Evolutionary conservation across 768 basidiomycete genomes (phyloP).

Genomic region (Suillus decipiens): DNA sequence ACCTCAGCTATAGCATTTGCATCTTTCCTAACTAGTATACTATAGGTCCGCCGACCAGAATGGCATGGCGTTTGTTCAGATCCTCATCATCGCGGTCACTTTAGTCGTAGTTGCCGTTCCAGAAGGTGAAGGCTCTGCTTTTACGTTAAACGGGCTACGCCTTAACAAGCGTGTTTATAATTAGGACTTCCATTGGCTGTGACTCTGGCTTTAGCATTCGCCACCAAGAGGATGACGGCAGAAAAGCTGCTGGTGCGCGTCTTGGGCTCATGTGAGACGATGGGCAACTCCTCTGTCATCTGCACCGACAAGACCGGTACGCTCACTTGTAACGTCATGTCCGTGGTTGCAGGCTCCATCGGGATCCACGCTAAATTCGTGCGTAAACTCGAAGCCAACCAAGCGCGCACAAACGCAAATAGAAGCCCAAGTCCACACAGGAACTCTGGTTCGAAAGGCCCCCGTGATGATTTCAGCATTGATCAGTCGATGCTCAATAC

Average conservation of each 20-base stretch:
- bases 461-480: slow-evolving; percentile 77
- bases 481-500: slow-evolving; percentile 73
- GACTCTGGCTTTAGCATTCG: slow-evolving; percentile 94
- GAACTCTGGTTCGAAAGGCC: slow-evolving; percentile 31
- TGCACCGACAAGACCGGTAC: slow-evolving; percentile 98
- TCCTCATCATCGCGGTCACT: slow-evolving; percentile 93
- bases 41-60: slow-evolving; percentile 75
- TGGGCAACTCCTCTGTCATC: slow-evolving; percentile 96
- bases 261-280: slow-evolving; percentile 95
- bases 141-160: not conserved
- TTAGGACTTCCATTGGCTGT: slow-evolving; percentile 92
- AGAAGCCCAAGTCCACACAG: slow-evolving; percentile 41
- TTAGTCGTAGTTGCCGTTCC: slow-evolving; percentile 87
- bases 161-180: slow-evolving; percentile 5
- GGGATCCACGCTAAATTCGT: slow-evolving; percentile 97
- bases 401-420: slow-evolving; percentile 68
- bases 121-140: slow-evolving; percentile 52
- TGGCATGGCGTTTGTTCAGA: slow-evolving; percentile 88
- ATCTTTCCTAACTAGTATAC: not conserved
- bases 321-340: slow-evolving; percentile 94
- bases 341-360: slow-evolving; percentile 92
- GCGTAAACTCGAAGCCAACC: slow-evolving; percentile 70
- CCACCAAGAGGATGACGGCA: slow-evolving; percentile 97
- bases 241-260: slow-evolving; percentile 95
- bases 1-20: not conserved